phyloP scores from a whole-genome alignment of 164 flowering plant genomes.

The Magnolia officinalis region DNA sequence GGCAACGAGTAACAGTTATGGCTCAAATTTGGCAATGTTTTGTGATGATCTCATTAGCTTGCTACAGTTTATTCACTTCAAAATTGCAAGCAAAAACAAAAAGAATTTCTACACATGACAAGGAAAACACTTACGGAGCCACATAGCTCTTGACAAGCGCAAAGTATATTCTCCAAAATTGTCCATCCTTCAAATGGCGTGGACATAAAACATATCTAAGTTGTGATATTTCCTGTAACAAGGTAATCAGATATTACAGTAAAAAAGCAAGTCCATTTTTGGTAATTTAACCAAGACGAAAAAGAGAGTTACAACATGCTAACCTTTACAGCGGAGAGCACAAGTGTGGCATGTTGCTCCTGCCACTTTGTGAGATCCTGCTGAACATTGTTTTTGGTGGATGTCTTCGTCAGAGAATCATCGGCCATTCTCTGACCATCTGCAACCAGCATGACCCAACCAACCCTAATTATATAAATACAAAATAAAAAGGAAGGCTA shows the following conservation, averaged over 20 bases:
- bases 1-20: neutral
- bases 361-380: constrained; percentile 85
- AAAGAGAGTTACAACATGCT: neutral
- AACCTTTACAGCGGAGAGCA: constrained; percentile 73
- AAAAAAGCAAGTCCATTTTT: neutral
- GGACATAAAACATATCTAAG: constrained; percentile 86
- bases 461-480: constrained; percentile 12
- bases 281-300: neutral
- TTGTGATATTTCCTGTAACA: constrained; percentile 72
- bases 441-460: neutral
- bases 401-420: constrained; percentile 10
- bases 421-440: constrained; percentile 7
- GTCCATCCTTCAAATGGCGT: constrained; percentile 74
- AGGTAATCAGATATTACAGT: neutral
- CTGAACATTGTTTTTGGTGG: constrained; percentile 28
- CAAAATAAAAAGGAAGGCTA: constrained; percentile 23
- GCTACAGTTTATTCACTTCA: neutral
- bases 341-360: constrained; percentile 66
- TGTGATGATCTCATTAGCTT: neutral
- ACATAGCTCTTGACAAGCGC: constrained; percentile 71
- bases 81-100: neutral
- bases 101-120: neutral
- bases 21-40: neutral
- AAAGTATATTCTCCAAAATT: constrained; percentile 88
- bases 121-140: constrained; percentile 59